Evolutionary conservation across 2,329 filamentous ascomycete genomes (phyloP), one percentile per base, ranked within the genome.

Genomic region (Lecanoromycetidae sp.): DNA sequence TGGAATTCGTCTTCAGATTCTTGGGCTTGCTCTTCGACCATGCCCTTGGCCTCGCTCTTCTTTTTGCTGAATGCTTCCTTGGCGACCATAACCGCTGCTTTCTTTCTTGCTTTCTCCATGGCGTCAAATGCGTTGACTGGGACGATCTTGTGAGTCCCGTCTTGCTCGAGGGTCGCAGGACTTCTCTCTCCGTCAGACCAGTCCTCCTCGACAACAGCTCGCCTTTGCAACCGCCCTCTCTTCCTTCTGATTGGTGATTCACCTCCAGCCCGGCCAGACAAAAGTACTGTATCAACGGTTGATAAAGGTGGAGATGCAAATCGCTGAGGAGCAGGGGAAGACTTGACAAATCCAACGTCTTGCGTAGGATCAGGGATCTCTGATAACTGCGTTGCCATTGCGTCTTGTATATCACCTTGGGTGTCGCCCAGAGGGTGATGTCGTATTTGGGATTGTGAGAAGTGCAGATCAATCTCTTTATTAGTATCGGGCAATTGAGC

Each of bases 1-100:
- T 88, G 90, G 62, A 96, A 98, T 63, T 98, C 91, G 61, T 98
- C 91, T 61, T 98, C 93, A 0, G 91, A 98, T 66, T 98, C 91
- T 57, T 94, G 86, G 51, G 91, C 90, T 61, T 94, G 87, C 55
- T 95, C 91, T 55, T 96, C 78, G 30, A 98, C 74, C 75, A 94
- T 84, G 20, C 82, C 80, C 58, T 80, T 87, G 0, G 88, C 90
- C 60, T 84, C 81, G 66, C 86, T 93, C 62, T 83, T 88, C 64
- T 87, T 88, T 64, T 82, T 85, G 66, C 94, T 76, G 57, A 87
- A 94, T 1, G 71, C 69, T 13, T 74, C 70, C 7, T 60, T 58
- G 5, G 68, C 66, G 43, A 73, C 70, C 56, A 76, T 76, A 12
- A 27, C 10, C 20, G n/a, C n/a, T n/a, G n/a, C n/a, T n/a, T 42